Percentiles rank a stretch among this genome's conserved stretches.
Evolutionary conservation across 108 stramenopile genomes (phyloP).

Genomic region (Cyclostephanos tholiformis): DNA sequence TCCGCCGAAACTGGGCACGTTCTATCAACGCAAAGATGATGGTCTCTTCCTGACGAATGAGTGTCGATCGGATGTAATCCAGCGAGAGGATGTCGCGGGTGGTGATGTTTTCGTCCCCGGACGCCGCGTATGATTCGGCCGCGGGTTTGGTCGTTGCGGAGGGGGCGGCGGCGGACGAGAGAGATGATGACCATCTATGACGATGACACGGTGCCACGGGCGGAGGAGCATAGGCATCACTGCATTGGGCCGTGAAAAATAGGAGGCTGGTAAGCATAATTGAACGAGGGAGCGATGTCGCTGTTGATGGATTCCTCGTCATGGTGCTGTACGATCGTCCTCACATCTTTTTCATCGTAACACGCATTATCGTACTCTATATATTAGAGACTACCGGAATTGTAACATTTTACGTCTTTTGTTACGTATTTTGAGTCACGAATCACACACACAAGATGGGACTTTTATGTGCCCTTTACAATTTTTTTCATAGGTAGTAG

Average conservation of each 20-base stretch:
- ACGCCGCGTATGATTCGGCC: not conserved
- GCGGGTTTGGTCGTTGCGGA: conserved; percentile 1
- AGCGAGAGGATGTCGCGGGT: conserved; percentile 83
- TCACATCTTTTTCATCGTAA: no score
- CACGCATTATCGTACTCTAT: no score
- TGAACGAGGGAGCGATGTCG: no score
- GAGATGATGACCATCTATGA: conserved; percentile 21
- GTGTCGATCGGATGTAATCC: conserved; percentile 81
- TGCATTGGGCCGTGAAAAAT: conserved; percentile 14
- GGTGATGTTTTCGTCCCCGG: conserved; percentile 54
- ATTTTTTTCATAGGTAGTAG: no score
- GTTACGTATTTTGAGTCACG: no score
- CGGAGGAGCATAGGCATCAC: conserved; percentile 20
- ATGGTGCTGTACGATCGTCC: no score
- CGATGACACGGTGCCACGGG: conserved; percentile 2
- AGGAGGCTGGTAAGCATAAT: conserved; percentile 1
- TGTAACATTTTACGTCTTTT: no score
- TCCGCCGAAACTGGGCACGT: conserved; percentile 93
- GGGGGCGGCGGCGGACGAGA: conserved; percentile 3
- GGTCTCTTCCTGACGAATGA: conserved; percentile 97
- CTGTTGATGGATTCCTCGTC: no score
- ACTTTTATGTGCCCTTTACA: no score
- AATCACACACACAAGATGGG: no score
- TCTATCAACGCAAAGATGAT: conserved; percentile 99
- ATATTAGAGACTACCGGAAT: no score